A percentile compares a stretch with the other conserved stretches of the same genome.
phyloP scores from a whole-genome alignment of 805 yeast species.

The Candida saitoana region DNA sequence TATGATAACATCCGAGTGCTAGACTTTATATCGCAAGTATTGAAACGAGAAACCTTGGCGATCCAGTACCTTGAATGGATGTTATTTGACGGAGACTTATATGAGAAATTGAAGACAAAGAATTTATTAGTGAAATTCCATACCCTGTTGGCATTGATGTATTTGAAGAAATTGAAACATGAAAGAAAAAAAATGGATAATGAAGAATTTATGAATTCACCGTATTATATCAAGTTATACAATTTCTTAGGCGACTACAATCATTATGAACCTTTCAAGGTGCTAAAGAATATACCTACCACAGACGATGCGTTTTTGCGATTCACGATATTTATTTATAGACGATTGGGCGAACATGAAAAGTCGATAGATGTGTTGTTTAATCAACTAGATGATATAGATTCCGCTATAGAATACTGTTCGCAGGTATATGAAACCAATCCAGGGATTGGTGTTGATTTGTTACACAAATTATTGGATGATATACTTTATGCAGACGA shows the following conservation, averaged over 20 bases:
- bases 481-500: slow-evolving; percentile 40
- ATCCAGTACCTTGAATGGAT: slow-evolving; percentile 47
- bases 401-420: slow-evolving; percentile 61
- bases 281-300: slow-evolving; percentile 29
- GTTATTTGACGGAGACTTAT: slow-evolving; percentile 31
- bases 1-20: slow-evolving; percentile 53
- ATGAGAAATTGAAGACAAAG: slow-evolving; percentile 14
- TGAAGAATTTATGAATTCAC: slow-evolving; percentile 9
- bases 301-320: slow-evolving; percentile 32
- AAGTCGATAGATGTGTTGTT: slow-evolving; percentile 61
- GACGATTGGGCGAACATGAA: slow-evolving; percentile 55
- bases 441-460: slow-evolving; percentile 30
- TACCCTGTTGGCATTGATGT: slow-evolving; percentile 32
- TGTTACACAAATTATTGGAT: slow-evolving; percentile 50
- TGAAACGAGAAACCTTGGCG: slow-evolving; percentile 20
- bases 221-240: slow-evolving; percentile 28
- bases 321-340: slow-evolving; percentile 55
- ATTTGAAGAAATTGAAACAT: slow-evolving; percentile 23
- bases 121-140: slow-evolving; percentile 24
- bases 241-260: slow-evolving; percentile 27
- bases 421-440: slow-evolving; percentile 36
- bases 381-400: slow-evolving; percentile 52
- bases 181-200: slow-evolving; percentile 3
- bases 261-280: slow-evolving; percentile 35
- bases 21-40: slow-evolving; percentile 38